Conservation (phyloP, 495 filamentous ascomycete species). For the Penicillium antarcticum region DNA sequence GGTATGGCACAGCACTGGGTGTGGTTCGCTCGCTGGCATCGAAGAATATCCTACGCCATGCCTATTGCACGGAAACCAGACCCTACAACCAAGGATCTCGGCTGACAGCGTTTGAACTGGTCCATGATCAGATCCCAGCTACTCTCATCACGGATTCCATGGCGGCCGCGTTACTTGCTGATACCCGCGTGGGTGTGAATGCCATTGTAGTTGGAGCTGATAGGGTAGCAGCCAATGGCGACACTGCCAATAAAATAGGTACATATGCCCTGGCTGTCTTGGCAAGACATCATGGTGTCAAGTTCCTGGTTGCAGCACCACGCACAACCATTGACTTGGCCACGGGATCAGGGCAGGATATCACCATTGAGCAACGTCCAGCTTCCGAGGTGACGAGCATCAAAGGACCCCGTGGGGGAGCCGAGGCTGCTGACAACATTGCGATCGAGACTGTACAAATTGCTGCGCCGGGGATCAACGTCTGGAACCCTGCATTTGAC, state of each 20-base stretch:
- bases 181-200: conserved; percentile 57
- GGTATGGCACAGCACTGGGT: conserved; percentile 92
- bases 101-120: conserved; percentile 91
- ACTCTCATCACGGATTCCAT: conserved; percentile 96
- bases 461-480: conserved; percentile 73
- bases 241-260: conserved; percentile 98
- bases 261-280: conserved; percentile 90
- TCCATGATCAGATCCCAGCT: conserved; percentile 88
- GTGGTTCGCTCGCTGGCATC: conserved; percentile 83
- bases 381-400: conserved; percentile 75
- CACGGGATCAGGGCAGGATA: conserved; percentile 69
- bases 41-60: conserved; percentile 62
- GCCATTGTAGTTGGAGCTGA: conserved; percentile 94
- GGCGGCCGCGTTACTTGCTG: conserved; percentile 78
- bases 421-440: conserved; percentile 44
- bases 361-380: conserved; percentile 84
- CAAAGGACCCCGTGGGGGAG: conserved; percentile 62
- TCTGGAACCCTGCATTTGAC: conserved; percentile 98
- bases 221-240: conserved; percentile 91
- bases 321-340: conserved; percentile 88
- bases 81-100: conserved; percentile 98
- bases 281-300: conserved; percentile 80
- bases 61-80: conserved; percentile 94
- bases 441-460: conserved; percentile 69
- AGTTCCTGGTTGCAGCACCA: conserved; percentile 92